Evolutionary conservation across 768 basidiomycete species (phyloP).

Genomic region (Leccinum barrowsii): DNA sequence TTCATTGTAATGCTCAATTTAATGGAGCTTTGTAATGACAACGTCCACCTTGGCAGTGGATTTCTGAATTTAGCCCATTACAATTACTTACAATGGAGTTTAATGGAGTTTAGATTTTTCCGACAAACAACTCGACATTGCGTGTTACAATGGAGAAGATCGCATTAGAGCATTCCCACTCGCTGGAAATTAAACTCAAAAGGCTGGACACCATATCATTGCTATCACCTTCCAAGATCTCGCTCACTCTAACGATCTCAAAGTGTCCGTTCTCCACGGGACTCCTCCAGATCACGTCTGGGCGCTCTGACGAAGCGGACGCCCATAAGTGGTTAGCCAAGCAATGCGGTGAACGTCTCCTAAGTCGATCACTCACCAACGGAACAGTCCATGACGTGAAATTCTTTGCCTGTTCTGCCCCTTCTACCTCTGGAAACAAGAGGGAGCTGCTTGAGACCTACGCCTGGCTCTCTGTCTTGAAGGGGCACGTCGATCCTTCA

Average conservation of each 20-base stretch:
- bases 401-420: conserved; percentile 13
- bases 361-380: conserved; percentile 15
- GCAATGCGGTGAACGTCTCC: conserved; percentile 5
- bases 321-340: conserved; percentile 1
- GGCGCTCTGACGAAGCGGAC: background rate
- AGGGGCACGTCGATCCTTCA: conserved; percentile 4
- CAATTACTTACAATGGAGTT: no score
- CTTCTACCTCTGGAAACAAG: background rate
- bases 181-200: background rate
- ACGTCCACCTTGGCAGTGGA: no score
- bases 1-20: no score
- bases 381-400: conserved; percentile 18
- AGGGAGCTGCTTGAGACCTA: conserved; percentile 5
- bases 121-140: background rate
- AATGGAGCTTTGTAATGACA: no score
- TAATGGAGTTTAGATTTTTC: no score
- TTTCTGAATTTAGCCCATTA: no score
- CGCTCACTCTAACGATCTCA: conserved; percentile 15
- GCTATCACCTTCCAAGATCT: background rate
- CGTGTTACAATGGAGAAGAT: background rate
- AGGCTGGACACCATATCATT: background rate
- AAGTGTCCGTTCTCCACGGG: conserved; percentile 14
- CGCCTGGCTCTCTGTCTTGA: conserved; percentile 15
- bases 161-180: conserved; percentile 2
- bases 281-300: conserved; percentile 4